A percentile compares a stretch with the other conserved stretches of the same genome.
These are phyloP conservation scores for Nakazawaea sp. DNA, from an alignment of 805 yeast genomes.

Conservation along the genomic window DNA sequence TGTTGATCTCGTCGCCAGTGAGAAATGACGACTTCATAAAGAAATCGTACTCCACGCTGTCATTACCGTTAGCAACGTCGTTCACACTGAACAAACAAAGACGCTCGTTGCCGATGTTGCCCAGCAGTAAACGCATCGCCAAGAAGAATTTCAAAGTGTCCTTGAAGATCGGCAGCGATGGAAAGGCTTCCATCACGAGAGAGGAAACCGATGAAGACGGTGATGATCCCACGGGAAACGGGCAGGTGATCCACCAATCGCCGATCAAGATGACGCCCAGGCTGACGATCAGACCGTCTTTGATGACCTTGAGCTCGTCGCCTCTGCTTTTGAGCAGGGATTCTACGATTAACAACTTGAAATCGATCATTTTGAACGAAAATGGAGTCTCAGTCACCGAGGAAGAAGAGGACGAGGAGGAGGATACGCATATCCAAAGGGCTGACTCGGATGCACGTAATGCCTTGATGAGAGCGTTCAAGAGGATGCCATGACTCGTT, in stretches of 20 bases:
- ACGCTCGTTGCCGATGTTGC: not conserved
- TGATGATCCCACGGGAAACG: not conserved
- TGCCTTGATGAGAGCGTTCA: constrained; percentile 11
- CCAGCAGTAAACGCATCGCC: not conserved
- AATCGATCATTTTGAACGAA: constrained; percentile 3
- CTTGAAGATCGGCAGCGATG: constrained; percentile 10
- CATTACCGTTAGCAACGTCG: constrained; percentile 2
- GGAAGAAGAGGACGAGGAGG: constrained; percentile 1
- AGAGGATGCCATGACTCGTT: constrained; percentile 1
- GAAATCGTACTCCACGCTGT: constrained; percentile 7
- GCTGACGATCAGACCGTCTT: constrained; percentile 11
- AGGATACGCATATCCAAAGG: not conserved
- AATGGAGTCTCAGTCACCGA: constrained; percentile 1
- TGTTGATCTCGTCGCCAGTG: too few species aligned
- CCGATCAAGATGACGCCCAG: constrained; percentile 7
- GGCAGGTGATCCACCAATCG: not conserved
- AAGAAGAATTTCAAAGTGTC: constrained; percentile 6
- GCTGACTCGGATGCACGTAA: constrained; percentile 10
- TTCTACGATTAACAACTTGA: constrained; percentile 3
- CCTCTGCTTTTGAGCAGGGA: constrained; percentile 4
- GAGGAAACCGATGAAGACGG: constrained; percentile 5
- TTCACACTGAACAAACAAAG: not conserved
- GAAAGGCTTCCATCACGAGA: constrained; percentile 8
- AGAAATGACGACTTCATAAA: constrained; percentile 3
- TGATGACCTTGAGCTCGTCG: constrained; percentile 10